phyloP scores from a whole-genome alignment of 768 basidiomycete genomes.

The Suillus tomentosus region DNA sequence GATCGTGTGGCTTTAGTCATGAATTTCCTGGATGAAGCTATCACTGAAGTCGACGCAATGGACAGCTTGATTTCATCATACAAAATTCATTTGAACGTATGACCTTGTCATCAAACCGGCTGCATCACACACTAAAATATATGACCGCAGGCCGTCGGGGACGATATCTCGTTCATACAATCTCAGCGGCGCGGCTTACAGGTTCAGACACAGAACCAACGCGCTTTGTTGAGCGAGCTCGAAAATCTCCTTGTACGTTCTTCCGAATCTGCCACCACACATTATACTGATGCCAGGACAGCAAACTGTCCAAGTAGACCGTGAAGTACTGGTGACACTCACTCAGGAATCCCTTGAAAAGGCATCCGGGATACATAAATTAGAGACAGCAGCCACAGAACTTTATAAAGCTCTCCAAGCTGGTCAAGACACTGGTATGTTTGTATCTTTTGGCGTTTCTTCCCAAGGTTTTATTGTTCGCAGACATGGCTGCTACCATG shows the following conservation, averaged over 20 bases:
- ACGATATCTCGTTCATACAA: slow-evolving; percentile 95
- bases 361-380: slow-evolving; percentile 64
- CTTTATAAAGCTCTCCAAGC: slow-evolving; percentile 96
- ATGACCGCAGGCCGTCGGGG: slow-evolving; percentile 74
- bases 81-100: slow-evolving; percentile 93
- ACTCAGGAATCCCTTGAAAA: slow-evolving; percentile 92
- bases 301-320: slow-evolving; percentile 95
- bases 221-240: slow-evolving; percentile 78
- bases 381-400: slow-evolving; percentile 83
- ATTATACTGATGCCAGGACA: slow-evolving; percentile 31
- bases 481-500: slow-evolving; percentile 97
- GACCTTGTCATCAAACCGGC: slow-evolving; percentile 28
- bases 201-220: slow-evolving; percentile 96
- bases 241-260: slow-evolving; percentile 78
- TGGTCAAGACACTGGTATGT: slow-evolving; percentile 79
- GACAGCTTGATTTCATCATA: slow-evolving; percentile 89
- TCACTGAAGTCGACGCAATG: slow-evolving; percentile 87
- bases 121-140: slow-evolving; percentile 16
- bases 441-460: neutral
- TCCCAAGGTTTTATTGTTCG: neutral
- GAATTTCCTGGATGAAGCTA: slow-evolving; percentile 86
- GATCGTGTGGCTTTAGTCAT: slow-evolving; percentile 86
- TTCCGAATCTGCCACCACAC: neutral
- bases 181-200: slow-evolving; percentile 95
- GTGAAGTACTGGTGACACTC: slow-evolving; percentile 69